Percentiles rank a stretch among this genome's conserved stretches.
Evolutionary conservation across 176 grass and related monocot genomes (phyloP).

Genomic region (Oryza punctata): DNA sequence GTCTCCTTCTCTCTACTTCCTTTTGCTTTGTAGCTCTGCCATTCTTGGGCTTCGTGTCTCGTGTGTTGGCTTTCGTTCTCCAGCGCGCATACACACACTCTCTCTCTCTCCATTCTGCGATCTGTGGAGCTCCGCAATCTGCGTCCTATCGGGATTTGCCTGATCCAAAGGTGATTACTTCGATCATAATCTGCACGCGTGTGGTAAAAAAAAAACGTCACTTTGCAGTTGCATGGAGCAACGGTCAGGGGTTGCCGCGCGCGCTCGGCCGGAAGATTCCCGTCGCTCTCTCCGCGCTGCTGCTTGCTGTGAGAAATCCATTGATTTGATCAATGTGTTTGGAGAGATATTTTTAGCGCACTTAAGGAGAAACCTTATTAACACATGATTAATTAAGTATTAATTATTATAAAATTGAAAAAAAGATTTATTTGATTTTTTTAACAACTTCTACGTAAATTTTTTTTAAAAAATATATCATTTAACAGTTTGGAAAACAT

Average conservation of each 20-base stretch:
- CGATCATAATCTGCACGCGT: constrained; percentile 49
- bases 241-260: constrained; percentile 5
- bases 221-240: constrained; percentile 30
- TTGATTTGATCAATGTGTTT: no score
- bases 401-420: no score
- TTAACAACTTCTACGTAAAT: no score
- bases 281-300: not conserved
- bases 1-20: constrained; percentile 27
- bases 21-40: constrained; percentile 56
- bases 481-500: no score
- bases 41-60: constrained; percentile 34
- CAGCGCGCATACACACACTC: not conserved
- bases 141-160: constrained; percentile 49
- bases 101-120: not conserved
- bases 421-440: no score
- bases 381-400: no score
- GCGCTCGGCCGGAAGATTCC: not conserved
- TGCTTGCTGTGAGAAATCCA: not conserved
- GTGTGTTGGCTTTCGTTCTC: constrained; percentile 31
- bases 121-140: not conserved
- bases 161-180: constrained; percentile 59
- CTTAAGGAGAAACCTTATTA: no score
- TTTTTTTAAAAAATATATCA: no score
- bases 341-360: no score
- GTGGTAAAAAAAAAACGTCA: constrained; percentile 45